phyloP scores from a whole-genome alignment of 1,284 basidiomycete genomes.

The Rhodotorula sp. region DNA sequence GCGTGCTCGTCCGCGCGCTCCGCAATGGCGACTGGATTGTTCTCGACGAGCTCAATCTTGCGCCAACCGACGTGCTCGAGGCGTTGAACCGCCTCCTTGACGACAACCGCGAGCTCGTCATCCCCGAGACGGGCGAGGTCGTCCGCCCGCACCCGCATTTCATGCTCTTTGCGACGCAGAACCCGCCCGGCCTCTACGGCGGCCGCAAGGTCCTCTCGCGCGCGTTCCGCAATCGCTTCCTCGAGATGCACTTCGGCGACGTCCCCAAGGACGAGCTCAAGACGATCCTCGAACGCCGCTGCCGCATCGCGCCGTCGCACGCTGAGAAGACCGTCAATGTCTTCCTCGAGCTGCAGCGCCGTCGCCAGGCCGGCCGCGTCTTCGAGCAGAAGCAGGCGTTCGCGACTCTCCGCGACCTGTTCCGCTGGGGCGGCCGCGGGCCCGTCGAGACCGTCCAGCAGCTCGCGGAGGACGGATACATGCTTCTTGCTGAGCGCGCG shows the following conservation, averaged over 20 bases:
- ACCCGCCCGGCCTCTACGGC: conserved; percentile 95
- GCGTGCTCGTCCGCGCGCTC: conserved; percentile 87
- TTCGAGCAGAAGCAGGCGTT: conserved; percentile 98
- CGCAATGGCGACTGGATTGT: conserved; percentile 97
- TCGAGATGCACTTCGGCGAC: conserved; percentile 97
- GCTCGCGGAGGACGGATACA: conserved; percentile 94
- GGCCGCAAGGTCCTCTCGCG: conserved; percentile 93
- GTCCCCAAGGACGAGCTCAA: conserved; percentile 93
- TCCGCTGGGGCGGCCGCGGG: conserved; percentile 88
- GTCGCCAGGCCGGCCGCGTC: conserved; percentile 83
- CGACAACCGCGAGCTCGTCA: conserved; percentile 94
- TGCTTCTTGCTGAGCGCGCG: conserved; percentile 92
- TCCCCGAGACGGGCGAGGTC: conserved; percentile 95
- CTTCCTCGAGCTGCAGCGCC: conserved; percentile 89
- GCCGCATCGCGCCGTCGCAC: conserved; percentile 88
- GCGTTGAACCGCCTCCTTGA: conserved; percentile 95
- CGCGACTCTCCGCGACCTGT: conserved; percentile 93
- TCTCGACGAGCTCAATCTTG: conserved; percentile 94
- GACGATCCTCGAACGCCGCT: conserved; percentile 84
- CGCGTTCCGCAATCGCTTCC: conserved; percentile 96
- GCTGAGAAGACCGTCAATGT: conserved; percentile 87
- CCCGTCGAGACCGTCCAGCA: conserved; percentile 81
- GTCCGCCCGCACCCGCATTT: conserved; percentile 92
- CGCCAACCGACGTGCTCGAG: conserved; percentile 96
- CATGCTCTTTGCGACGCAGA: conserved; percentile 98